Conservation (phyloP, 2,329 filamentous ascomycete genomes). For the Ophiostoma montium region DNA sequence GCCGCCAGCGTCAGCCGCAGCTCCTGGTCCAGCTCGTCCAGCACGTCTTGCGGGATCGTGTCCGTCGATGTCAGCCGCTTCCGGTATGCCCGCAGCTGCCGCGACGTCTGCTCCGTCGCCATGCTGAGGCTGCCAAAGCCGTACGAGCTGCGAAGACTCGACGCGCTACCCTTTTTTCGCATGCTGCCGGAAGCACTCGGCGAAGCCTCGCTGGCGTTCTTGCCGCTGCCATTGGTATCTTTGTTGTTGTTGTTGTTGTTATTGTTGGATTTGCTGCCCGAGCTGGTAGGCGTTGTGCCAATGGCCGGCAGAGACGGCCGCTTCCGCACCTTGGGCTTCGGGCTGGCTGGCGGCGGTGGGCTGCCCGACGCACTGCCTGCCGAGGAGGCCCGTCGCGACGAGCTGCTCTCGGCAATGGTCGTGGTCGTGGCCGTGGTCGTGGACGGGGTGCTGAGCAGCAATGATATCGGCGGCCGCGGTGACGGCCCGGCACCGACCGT, state of each 20-base stretch:
- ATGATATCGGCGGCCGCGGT: conserved; percentile 25
- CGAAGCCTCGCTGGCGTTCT: neutral
- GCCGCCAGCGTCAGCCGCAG: conserved; percentile 48
- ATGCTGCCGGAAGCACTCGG: conserved; percentile 13
- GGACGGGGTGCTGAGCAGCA: conserved; percentile 27
- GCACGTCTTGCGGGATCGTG: conserved; percentile 38
- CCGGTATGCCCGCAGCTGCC: conserved; percentile 46
- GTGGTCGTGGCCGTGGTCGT: no score
- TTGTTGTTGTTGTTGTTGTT: no score
- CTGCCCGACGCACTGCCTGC: conserved; percentile 31
- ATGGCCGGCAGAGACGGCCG: conserved; percentile 42
- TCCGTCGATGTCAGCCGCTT: conserved; percentile 45
- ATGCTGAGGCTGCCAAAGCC: conserved; percentile 43
- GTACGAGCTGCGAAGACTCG: conserved; percentile 13
- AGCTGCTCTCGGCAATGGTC: conserved; percentile 30
- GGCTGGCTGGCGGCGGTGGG: conserved; percentile 31
- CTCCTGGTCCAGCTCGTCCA: conserved; percentile 52
- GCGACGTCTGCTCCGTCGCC: conserved; percentile 51
- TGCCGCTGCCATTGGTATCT: neutral
- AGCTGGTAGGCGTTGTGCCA: conserved; percentile 18
- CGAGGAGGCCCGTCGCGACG: conserved; percentile 35
- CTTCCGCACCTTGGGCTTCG: conserved; percentile 28
- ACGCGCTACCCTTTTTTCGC: conserved; percentile 30
- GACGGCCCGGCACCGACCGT: conserved; percentile 15
- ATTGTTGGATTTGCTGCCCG: conserved; percentile 6